A percentile compares a stretch with the other conserved stretches of the same genome.
phyloP scores from a whole-genome alignment of 2,329 filamentous ascomycete species.

The Davidsoniella neocaledoniae region DNA sequence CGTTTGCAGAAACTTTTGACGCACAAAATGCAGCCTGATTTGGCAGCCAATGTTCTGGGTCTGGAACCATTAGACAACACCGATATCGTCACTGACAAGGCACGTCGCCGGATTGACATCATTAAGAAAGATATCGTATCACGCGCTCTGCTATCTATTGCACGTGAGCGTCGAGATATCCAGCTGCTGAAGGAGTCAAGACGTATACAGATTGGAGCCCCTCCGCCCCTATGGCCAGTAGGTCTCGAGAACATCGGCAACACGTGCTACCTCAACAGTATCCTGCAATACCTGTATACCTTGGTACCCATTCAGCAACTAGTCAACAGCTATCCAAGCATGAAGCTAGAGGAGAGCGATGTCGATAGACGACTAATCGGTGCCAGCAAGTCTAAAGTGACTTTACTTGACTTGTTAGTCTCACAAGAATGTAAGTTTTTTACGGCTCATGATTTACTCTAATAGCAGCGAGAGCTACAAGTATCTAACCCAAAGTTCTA shows the following conservation, averaged over 20 bases:
- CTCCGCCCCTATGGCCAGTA: slow-evolving; percentile 32
- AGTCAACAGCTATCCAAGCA: slow-evolving; percentile 57
- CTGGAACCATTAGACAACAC: slow-evolving; percentile 4
- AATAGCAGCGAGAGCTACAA: too few relatives aligned
- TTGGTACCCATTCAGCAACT: slow-evolving; percentile 67
- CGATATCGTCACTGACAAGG: slow-evolving; percentile 9
- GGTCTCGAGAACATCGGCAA: slow-evolving; percentile 90
- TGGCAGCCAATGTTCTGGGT: slow-evolving; percentile 12
- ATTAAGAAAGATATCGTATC: slow-evolving; percentile 14
- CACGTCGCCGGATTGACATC: slow-evolving; percentile 5
- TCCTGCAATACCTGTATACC: slow-evolving; percentile 89
- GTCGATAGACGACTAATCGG: slow-evolving; percentile 56
- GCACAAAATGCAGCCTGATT: slow-evolving; percentile 11
- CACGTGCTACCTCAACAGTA: slow-evolving; percentile 93
- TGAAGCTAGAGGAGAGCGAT: slow-evolving; percentile 49
- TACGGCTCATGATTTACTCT: background rate
- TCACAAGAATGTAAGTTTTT: slow-evolving; percentile 56
- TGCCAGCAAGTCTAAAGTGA: slow-evolving; percentile 37
- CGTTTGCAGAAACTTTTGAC: slow-evolving; percentile 11
- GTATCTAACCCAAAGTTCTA: background rate
- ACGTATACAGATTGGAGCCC: slow-evolving; percentile 21
- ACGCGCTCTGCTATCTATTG: slow-evolving; percentile 17
- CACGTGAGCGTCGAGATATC: slow-evolving; percentile 16
- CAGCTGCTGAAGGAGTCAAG: slow-evolving; percentile 12
- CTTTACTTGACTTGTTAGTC: slow-evolving; percentile 40